Evolutionary conservation across 345 rosid species (phyloP).

Genomic region (Aethionema arabicum): DNA sequence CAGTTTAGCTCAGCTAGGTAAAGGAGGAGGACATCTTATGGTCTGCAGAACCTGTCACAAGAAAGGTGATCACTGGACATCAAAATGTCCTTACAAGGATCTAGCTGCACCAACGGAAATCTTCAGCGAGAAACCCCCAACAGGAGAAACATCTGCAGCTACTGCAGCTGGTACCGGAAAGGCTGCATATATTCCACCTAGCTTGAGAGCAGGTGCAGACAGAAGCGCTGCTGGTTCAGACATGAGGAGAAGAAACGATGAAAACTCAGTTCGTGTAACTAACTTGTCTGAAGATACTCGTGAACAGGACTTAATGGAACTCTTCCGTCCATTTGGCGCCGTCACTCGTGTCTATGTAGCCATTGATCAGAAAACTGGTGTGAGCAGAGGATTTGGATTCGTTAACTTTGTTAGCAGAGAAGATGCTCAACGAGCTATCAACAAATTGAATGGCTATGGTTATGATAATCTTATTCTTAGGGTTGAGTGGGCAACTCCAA

Average conservation of each 20-base stretch:
- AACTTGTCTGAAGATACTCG: conserved; percentile 89
- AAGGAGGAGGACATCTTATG: conserved; percentile 84
- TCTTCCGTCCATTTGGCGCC: conserved; percentile 80
- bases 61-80: conserved; percentile 96
- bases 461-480: conserved; percentile 89
- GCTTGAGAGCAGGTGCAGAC: conserved; percentile 75
- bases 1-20: conserved; percentile 59
- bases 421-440: conserved; percentile 85
- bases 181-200: conserved; percentile 72
- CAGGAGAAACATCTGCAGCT: conserved; percentile 44
- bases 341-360: conserved; percentile 86
- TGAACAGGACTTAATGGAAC: conserved; percentile 76
- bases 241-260: conserved; percentile 88
- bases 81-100: conserved; percentile 88
- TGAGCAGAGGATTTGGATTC: conserved; percentile 91
- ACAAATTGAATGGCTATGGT: conserved; percentile 88
- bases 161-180: conserved; percentile 50
- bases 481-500: conserved; percentile 93
- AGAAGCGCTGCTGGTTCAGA: conserved; percentile 59
- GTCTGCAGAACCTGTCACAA: conserved; percentile 83
- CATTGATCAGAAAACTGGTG: conserved; percentile 80
- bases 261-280: conserved; percentile 84
- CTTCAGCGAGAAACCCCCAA: conserved; percentile 60
- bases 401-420: conserved; percentile 85
- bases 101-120: conserved; percentile 56